A percentile compares a stretch with the other conserved stretches of the same genome.
Conservation (phyloP, 805 yeast genomes). For the Pichia eremophila region DNA sequence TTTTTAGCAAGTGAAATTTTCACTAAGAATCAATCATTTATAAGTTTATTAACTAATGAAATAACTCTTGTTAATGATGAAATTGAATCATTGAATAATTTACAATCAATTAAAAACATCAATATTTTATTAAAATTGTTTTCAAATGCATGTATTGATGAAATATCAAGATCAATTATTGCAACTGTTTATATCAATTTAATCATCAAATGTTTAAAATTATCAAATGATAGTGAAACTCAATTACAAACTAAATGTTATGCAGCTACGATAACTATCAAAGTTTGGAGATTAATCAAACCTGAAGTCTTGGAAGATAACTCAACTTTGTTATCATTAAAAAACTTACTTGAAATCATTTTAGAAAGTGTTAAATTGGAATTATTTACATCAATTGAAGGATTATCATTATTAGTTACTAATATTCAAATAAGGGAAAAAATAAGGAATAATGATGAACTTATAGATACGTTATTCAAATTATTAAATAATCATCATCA, state of each 20-base stretch:
- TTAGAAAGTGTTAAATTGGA: constrained; percentile 23
- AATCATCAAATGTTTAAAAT: constrained; percentile 14
- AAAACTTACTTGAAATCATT: constrained; percentile 22
- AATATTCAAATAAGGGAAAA: constrained; percentile 24
- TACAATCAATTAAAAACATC: constrained; percentile 3
- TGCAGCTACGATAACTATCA: constrained; percentile 38
- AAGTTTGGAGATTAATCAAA: constrained; percentile 46
- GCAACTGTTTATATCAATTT: constrained; percentile 34
- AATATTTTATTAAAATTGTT: constrained; percentile 26
- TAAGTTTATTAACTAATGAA: constrained; percentile 17
- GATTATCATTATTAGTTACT: constrained; percentile 28
- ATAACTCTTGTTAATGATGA: constrained; percentile 9
- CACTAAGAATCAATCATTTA: constrained; percentile 12
- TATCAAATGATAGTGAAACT: not conserved
- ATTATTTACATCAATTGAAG: constrained; percentile 22
- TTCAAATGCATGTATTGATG: constrained; percentile 42
- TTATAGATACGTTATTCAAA: constrained; percentile 16
- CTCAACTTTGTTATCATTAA: constrained; percentile 24
- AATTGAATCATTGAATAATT: constrained; percentile 1
- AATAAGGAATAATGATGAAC: constrained; percentile 29
- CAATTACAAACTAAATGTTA: constrained; percentile 2
- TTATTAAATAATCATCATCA: constrained; percentile 5
- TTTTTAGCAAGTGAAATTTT: constrained; percentile 13
- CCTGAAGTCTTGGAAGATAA: constrained; percentile 22
- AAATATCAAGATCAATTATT: constrained; percentile 38